These are phyloP conservation scores for Xylariaceae sp. DNA, from an alignment of 2,329 filamentous ascomycete species.

Conservation along the genomic window DNA sequence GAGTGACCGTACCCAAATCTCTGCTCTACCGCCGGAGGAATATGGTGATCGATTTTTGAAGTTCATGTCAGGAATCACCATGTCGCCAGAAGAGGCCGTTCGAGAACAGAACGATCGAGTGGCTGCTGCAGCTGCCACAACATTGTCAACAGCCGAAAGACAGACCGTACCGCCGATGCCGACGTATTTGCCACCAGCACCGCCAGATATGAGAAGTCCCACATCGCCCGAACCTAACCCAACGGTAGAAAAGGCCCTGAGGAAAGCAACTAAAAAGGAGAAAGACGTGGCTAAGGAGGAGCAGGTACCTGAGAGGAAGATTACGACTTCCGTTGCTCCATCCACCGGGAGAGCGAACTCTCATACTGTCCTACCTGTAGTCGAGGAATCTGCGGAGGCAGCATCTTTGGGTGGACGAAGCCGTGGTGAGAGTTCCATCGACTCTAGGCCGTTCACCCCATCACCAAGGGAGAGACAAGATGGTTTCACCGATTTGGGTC, in stretches of 20 bases:
- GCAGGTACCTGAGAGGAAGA: constrained; percentile 41
- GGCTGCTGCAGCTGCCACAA: constrained; percentile 52
- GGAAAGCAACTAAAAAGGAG: constrained; percentile 40
- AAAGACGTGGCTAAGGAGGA: constrained; percentile 42
- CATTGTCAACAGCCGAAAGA: constrained; percentile 36
- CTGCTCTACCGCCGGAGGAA: constrained; percentile 84
- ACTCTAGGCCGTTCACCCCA: constrained; percentile 44
- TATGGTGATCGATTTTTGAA: constrained; percentile 95
- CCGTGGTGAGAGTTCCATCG: constrained; percentile 51
- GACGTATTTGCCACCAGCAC: constrained; percentile 42
- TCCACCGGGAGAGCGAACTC: constrained; percentile 38
- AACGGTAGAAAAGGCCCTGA: constrained; percentile 40
- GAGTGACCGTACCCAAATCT: constrained; percentile 84
- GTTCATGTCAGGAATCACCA: constrained; percentile 90
- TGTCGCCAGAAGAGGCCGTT: constrained; percentile 83
- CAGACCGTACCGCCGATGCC: constrained; percentile 34
- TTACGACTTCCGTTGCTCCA: constrained; percentile 38
- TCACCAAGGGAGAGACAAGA: constrained; percentile 43
- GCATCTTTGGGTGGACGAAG: constrained; percentile 69
- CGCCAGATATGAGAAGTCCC: constrained; percentile 42
- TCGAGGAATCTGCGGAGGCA: constrained; percentile 87
- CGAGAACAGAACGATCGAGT: constrained; percentile 68
- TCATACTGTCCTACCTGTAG: constrained; percentile 71
- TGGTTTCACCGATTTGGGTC: constrained; percentile 44
- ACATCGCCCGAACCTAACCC: constrained; percentile 42